Evolutionary conservation across 164 flowering plant species (phyloP).

Genomic region (Stephania cephalantha): DNA sequence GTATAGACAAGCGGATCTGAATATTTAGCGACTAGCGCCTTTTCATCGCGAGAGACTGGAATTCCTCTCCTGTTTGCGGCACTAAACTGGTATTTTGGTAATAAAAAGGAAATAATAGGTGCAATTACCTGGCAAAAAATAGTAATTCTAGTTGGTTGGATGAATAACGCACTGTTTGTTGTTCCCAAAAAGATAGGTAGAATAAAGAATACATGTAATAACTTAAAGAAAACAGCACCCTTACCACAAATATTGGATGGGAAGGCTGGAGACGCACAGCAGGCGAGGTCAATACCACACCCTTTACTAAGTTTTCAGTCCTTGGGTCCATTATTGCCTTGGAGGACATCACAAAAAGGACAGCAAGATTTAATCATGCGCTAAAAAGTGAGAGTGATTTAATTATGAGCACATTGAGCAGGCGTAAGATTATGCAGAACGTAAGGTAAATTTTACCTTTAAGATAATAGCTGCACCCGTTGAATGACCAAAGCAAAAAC

Average conservation of each 20-base stretch:
- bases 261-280: slow-evolving; percentile 81
- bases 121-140: slow-evolving; percentile 53
- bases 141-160: background rate
- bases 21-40: slow-evolving; percentile 68
- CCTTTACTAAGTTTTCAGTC: slow-evolving; percentile 39
- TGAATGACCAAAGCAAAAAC: slow-evolving; percentile 89
- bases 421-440: background rate
- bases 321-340: slow-evolving; percentile 73
- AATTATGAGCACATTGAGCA: background rate
- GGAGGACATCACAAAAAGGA: slow-evolving; percentile 12
- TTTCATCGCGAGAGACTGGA: slow-evolving; percentile 73
- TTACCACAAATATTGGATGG: slow-evolving; percentile 64
- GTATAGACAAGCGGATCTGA: slow-evolving; percentile 87
- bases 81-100: slow-evolving; percentile 61
- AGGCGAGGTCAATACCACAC: slow-evolving; percentile 77
- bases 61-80: slow-evolving; percentile 57
- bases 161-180: background rate
- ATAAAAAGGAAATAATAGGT: slow-evolving; percentile 55
- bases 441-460: slow-evolving; percentile 36
- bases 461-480: slow-evolving; percentile 83
- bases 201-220: background rate
- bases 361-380: background rate
- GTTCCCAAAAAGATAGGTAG: background rate
- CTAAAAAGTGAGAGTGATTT: background rate
- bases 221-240: background rate